Evolutionary conservation across 345 rosid species (phyloP), one percentile per base, ranked within the genome.

Genomic region (Salix dunnii): DNA sequence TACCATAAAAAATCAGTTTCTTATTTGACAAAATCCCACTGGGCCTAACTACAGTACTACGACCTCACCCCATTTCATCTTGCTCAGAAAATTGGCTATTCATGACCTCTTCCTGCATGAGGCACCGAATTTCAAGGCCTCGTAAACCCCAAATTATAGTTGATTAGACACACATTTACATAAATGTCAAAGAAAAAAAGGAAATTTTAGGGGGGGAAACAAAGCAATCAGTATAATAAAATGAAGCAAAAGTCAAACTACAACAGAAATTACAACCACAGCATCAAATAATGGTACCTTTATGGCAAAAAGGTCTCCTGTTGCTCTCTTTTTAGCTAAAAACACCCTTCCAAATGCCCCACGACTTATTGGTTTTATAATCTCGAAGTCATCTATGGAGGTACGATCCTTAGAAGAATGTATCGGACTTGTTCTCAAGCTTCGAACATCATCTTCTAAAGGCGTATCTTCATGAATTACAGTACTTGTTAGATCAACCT

Each of bases 331-430:
- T 83, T 96, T 94, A 48, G 98, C 98, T 81, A 96, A 79, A 88
- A 96, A 96, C 78, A 96, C 99, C 68, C 97, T 90, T 74, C 98
- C 99, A 90, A 94, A 96, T 73, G 99, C 98, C 78, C 99, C 99
- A 42, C 99, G 97, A 77, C 99, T 96, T 70, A 96, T 94, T 83
- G 99, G 99, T 82, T 96, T 96, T 82, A 96, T 96, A 76, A 96
- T 94, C 90, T 90, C 97, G 83, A 96, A 96, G 84, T 96, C 97
- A 89, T 96, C 99, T 84, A 96, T 96, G 33, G 96, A 84, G 67
- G 98, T 96, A 71, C 98, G 97, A 84, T 96, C 99, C 82, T 88
- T 92, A 9, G 97, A 90, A 68, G 89, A 74, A 85, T 94, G 98
- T 71, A 81, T 79, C 31, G 99, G 99, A 84, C 98, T 92, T 76